These are phyloP conservation scores for Trichoderma reesei DNA, from an alignment of 495 filamentous ascomycete species.

Conservation along the genomic window DNA sequence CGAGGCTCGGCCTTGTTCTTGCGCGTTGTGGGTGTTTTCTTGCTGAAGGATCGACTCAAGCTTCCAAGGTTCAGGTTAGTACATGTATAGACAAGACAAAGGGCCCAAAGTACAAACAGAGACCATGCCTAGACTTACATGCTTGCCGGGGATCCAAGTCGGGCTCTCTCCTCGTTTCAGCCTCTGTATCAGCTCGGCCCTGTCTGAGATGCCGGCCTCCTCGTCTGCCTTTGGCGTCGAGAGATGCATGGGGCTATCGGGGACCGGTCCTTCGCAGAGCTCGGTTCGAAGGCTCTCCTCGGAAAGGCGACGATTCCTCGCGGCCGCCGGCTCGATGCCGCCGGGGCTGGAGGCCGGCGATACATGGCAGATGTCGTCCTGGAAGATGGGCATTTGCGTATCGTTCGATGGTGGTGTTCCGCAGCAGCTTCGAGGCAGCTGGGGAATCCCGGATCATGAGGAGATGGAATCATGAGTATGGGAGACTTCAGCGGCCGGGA, in stretches of 20 bases:
- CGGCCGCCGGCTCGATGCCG: conserved; percentile 13
- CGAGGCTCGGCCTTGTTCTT: conserved; percentile 27
- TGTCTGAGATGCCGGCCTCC: conserved; percentile 36
- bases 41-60: conserved; percentile 31
- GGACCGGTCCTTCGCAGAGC: conserved; percentile 45
- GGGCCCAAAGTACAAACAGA: not conserved
- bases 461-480: not conserved
- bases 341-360: conserved; percentile 12
- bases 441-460: conserved; percentile 12
- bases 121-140: conserved; percentile 41
- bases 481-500: not conserved
- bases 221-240: conserved; percentile 18
- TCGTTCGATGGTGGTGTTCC: not conserved
- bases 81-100: not conserved
- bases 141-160: conserved; percentile 57
- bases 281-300: conserved; percentile 48
- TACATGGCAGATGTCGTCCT: conserved; percentile 30
- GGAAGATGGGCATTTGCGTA: conserved; percentile 49
- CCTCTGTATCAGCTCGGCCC: conserved; percentile 73
- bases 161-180: conserved; percentile 74
- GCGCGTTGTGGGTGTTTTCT: conserved; percentile 19
- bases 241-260: conserved; percentile 27
- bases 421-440: not conserved
- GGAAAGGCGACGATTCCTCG: conserved; percentile 27
- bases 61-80: conserved; percentile 17